Percentiles rank a stretch among this genome's conserved stretches.
Evolutionary conservation across 2,329 filamentous ascomycete species (phyloP).

Genomic region (Rutstroemia sp.): DNA sequence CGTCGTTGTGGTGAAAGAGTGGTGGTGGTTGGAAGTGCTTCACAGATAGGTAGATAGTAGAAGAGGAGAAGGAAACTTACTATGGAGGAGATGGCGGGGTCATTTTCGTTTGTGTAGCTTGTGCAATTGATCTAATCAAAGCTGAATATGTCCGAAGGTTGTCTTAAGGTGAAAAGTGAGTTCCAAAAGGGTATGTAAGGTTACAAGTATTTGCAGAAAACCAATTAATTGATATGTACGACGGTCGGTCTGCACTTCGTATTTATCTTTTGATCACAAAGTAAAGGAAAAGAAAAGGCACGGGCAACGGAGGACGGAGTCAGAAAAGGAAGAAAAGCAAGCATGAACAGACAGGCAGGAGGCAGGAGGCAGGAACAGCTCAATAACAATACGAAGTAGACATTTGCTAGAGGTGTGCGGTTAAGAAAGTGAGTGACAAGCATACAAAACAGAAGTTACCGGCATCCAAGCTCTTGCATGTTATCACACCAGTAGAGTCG

Average conservation of each 20-base stretch:
- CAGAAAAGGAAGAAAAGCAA: no score
- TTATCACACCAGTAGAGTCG: neutral
- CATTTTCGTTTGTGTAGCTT: neutral
- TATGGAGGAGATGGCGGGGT: constrained; percentile 9
- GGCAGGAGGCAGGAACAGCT: no score
- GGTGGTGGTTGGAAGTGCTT: neutral
- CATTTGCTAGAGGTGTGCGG: no score
- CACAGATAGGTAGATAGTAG: neutral
- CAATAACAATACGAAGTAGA: no score
- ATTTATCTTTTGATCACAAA: no score
- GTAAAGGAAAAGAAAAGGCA: no score
- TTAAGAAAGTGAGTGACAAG: no score
- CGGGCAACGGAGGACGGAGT: no score
- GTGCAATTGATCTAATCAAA: neutral
- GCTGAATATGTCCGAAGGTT: neutral
- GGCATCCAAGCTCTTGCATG: neutral
- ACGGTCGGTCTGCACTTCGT: no score
- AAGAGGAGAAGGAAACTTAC: neutral
- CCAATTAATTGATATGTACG: no score
- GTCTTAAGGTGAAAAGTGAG: neutral
- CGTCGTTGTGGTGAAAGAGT: neutral
- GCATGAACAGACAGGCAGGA: no score
- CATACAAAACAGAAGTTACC: neutral
- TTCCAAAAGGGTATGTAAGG: neutral
- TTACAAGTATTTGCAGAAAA: neutral